Conservation (phyloP, 2,329 filamentous ascomycete species). For the Orbilia javanica region DNA sequence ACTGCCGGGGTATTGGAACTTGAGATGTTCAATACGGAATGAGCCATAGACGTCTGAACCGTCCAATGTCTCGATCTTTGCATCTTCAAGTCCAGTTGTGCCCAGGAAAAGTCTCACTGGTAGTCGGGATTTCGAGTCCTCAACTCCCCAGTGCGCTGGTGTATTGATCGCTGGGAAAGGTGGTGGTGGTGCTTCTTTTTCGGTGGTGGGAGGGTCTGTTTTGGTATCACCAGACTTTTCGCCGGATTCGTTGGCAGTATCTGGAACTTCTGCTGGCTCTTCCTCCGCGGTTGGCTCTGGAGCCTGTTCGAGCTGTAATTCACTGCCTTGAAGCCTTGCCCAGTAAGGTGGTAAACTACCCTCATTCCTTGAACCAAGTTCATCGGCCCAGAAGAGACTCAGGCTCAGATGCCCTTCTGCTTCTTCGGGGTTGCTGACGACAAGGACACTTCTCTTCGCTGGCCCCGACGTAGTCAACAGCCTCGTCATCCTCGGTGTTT, state of each 20-base stretch:
- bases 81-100: constrained; percentile 42
- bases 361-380: constrained; percentile 70
- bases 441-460: constrained; percentile 68
- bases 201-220: constrained; percentile 13
- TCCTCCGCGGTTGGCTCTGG: constrained; percentile 59
- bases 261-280: constrained; percentile 15
- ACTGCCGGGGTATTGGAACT: constrained; percentile 58
- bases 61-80: constrained; percentile 51
- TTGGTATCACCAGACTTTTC: constrained; percentile 29
- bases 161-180: constrained; percentile 51
- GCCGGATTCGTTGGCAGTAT: constrained; percentile 38
- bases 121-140: constrained; percentile 32
- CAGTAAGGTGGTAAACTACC: constrained; percentile 73
- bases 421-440: constrained; percentile 71
- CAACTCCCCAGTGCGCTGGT: constrained; percentile 38
- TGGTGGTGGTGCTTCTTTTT: constrained; percentile 33
- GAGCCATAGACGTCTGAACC: constrained; percentile 65
- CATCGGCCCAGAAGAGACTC: constrained; percentile 71
- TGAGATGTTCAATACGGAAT: constrained; percentile 64
- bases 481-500: constrained; percentile 73
- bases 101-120: constrained; percentile 51
- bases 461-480: constrained; percentile 71
- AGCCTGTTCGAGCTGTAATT: constrained; percentile 60
- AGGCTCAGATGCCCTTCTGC: constrained; percentile 74
- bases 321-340: constrained; percentile 63